Base-by-base conservation (phyloP, 106 monocot species). In the Iris macrosiphon region DNA sequence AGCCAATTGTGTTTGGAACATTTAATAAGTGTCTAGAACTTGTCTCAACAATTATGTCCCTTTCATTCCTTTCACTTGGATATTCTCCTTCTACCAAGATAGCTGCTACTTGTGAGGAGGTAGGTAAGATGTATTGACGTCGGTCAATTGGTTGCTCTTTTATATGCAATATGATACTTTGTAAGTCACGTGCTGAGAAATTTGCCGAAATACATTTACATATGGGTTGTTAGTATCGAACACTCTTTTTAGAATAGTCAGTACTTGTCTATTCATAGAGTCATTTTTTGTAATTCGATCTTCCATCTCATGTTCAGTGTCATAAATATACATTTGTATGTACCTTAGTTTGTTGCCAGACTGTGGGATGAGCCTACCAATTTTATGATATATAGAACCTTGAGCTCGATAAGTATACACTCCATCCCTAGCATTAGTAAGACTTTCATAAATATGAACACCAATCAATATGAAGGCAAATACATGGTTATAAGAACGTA, bases 271-370 rank as follows among this genome's bases (percentile, higher is more conserved):
- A 21, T 24, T 18, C 0, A 49, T 2, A 11, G 16, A 11, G 12
- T 2, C 20, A 49, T 18, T 49, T 21, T 49, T 18, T 17, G 2
- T 11, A 17, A 49, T 0, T 23, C n/a, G 16, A 18, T 49, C 19
- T 8, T 49, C 49, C 11, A 49, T 23, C 22, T 49, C 49, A 10
- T 49, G 49, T 11, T 49, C 48, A 1, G 48, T 22, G 21, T 49
- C 48, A 49, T 49, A 49, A 13, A 49, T 49, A 23, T n/a, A 49
- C 17, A 49, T 9, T 49, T 7, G 49, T 18, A 49, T 15, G 24
- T 17, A 49, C 24, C 49, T 17, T 23, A 9, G 49, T 4, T 18
- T 17, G 19, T 11, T 49, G 11, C n/a, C 49, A 49, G 16, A 8
- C 3, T 9, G 12, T 19, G 4, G 49, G 12, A 49, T 21, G 19